Conservation (phyloP, 2,329 filamentous ascomycete genomes). For the Aspergillus ochraceoroseus region DNA sequence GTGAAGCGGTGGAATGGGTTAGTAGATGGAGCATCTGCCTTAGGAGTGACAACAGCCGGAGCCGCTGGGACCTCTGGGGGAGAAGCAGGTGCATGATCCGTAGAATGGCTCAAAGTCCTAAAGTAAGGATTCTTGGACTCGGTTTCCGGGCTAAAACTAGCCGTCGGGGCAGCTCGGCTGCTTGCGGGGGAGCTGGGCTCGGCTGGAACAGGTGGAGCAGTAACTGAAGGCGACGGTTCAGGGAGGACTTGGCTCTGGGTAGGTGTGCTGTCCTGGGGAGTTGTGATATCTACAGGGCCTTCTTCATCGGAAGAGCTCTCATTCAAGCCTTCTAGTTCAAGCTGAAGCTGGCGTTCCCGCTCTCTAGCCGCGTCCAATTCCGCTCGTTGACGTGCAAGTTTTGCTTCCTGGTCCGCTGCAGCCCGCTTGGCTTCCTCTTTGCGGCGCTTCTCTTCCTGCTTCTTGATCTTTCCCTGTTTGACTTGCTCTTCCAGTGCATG, state of each 20-base stretch:
- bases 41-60: conserved; percentile 26
- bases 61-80: conserved; percentile 43
- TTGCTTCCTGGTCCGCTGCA: conserved; percentile 80
- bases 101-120: conserved; percentile 73
- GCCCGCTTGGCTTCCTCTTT: conserved; percentile 85
- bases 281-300: conserved; percentile 64
- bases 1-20: conserved; percentile 93
- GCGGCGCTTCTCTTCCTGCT: conserved; percentile 89
- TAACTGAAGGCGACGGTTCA: conserved; percentile 26
- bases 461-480: conserved; percentile 86
- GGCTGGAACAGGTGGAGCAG: conserved; percentile 46
- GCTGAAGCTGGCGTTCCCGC: conserved; percentile 81
- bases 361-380: conserved; percentile 90
- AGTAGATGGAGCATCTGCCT: conserved; percentile 62
- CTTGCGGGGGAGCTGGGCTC: conserved; percentile 50
- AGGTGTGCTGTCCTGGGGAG: conserved; percentile 56
- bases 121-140: conserved; percentile 96
- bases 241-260: conserved; percentile 54
- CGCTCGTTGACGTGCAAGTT: conserved; percentile 75
- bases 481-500: conserved; percentile 92
- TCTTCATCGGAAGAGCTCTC: conserved; percentile 80
- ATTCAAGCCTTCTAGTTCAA: conserved; percentile 74
- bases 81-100: conserved; percentile 49
- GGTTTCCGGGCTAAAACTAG: conserved; percentile 56
- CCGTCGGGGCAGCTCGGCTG: conserved; percentile 50